A percentile compares a stretch with the other conserved stretches of the same genome.
Evolutionary conservation across 345 rosid species (phyloP).

Genomic region (Pistacia vera): DNA sequence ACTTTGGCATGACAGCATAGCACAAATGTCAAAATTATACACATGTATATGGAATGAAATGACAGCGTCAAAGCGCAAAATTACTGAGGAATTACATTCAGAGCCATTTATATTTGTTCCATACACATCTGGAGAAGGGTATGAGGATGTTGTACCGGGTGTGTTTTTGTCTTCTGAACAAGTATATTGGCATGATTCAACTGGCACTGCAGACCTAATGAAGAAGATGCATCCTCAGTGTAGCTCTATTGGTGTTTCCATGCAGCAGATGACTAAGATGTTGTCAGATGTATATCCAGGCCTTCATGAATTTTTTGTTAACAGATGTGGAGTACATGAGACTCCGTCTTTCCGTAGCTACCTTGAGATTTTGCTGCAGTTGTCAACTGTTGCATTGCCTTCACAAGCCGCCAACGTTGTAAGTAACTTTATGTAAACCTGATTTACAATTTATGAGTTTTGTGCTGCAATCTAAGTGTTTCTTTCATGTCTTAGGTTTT

Average conservation of each 20-base stretch:
- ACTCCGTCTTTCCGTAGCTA: constrained; percentile 62
- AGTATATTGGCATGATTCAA: constrained; percentile 83
- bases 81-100: constrained; percentile 50
- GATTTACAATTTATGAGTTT: background rate
- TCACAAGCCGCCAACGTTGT: constrained; percentile 73
- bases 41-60: constrained; percentile 72
- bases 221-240: constrained; percentile 40
- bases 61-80: constrained; percentile 48
- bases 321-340: constrained; percentile 70
- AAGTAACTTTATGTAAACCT: constrained; percentile 32
- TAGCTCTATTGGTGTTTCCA: constrained; percentile 30
- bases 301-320: constrained; percentile 82
- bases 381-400: constrained; percentile 67
- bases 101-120: constrained; percentile 79
- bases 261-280: constrained; percentile 46
- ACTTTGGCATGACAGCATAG: constrained; percentile 56
- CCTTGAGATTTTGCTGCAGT: constrained; percentile 59
- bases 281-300: constrained; percentile 76
- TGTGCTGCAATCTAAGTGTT: constrained; percentile 24
- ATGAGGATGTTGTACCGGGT: constrained; percentile 57
- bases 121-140: constrained; percentile 39
- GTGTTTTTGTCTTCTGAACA: constrained; percentile 63
- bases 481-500: constrained; percentile 62
- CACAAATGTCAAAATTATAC: constrained; percentile 79
- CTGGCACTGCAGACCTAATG: constrained; percentile 59